A percentile compares a stretch with the other conserved stretches of the same genome.
phyloP scores from a whole-genome alignment of 352 stramenopile genomes.

The Phytophthora lateralis region DNA sequence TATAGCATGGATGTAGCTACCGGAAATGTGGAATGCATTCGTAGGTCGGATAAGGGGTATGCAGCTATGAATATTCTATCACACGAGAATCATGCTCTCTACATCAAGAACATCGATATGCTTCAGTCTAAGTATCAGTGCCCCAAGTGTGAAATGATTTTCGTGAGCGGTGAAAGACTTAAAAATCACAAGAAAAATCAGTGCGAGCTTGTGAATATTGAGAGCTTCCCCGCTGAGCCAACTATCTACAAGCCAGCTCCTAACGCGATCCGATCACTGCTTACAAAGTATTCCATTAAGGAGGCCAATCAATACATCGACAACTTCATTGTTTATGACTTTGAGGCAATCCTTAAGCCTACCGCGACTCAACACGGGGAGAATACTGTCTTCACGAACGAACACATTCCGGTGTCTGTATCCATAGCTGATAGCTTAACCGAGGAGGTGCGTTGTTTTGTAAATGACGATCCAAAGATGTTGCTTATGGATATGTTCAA shows the following conservation, averaged over 20 bases:
- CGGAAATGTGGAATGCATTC: too few relatives aligned
- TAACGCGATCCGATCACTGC: conserved; percentile 15
- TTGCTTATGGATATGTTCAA: conserved; percentile 24
- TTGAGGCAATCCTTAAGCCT: too few relatives aligned
- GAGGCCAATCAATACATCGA: too few relatives aligned
- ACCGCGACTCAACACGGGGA: too few relatives aligned
- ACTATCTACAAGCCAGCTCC: conserved; percentile 12
- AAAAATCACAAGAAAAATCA: conserved; percentile 30
- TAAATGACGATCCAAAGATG: conserved; percentile 18
- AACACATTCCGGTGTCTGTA: conserved; percentile 21
- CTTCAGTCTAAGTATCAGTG: conserved; percentile 13
- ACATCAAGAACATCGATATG: conserved; percentile 17
- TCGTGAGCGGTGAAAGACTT: conserved; percentile 24
- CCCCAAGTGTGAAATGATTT: conserved; percentile 21
- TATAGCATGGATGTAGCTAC: too few relatives aligned
- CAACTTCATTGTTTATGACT: too few relatives aligned
- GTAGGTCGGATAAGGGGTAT: too few relatives aligned
- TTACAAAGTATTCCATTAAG: not conserved
- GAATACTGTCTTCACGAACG: not conserved
- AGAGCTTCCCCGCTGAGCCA: conserved; percentile 21
- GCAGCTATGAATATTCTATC: too few relatives aligned
- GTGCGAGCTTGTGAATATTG: conserved; percentile 6
- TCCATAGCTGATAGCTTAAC: conserved; percentile 20
- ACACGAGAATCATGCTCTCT: conserved; percentile 18
- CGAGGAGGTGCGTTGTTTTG: not conserved